These are phyloP conservation scores for Fraxinus cuspidata DNA, from an alignment of 257 asterid species.

Conservation along the genomic window DNA sequence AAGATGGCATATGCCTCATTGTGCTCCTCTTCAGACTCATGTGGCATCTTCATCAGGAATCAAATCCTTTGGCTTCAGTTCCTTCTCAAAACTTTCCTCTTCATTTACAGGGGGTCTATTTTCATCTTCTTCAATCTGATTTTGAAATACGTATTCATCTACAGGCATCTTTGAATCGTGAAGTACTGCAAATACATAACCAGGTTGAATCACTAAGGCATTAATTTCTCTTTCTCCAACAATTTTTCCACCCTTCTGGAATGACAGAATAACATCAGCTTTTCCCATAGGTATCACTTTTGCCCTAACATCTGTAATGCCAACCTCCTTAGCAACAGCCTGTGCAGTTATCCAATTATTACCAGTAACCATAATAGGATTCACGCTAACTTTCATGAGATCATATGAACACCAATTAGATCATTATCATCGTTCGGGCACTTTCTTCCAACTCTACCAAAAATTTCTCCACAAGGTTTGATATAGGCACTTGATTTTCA, in stretches of 20 bases:
- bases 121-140: constrained; percentile 57
- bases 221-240: constrained; percentile 47
- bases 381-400: constrained; percentile 83
- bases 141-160: constrained; percentile 49
- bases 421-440: constrained; percentile 62
- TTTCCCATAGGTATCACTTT: constrained; percentile 98
- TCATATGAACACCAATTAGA: constrained; percentile 78
- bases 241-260: constrained; percentile 63
- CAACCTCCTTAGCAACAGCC: constrained; percentile 94
- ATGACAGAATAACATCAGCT: constrained; percentile 77
- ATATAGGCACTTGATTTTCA: constrained; percentile 54
- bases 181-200: no score
- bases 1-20: constrained; percentile 32
- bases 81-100: constrained; percentile 63
- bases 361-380: constrained; percentile 97
- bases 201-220: constrained; percentile 17
- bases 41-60: constrained; percentile 84
- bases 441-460: constrained; percentile 86
- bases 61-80: constrained; percentile 80
- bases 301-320: constrained; percentile 83
- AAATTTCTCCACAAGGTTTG: constrained; percentile 64
- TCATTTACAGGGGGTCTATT: constrained; percentile 70
- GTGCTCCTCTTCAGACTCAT: constrained; percentile 85
- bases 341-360: constrained; percentile 97
- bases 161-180: constrained; percentile 4